Evolutionary conservation across 306 rosid species (phyloP).

Genomic region (Cajanus cajan): DNA sequence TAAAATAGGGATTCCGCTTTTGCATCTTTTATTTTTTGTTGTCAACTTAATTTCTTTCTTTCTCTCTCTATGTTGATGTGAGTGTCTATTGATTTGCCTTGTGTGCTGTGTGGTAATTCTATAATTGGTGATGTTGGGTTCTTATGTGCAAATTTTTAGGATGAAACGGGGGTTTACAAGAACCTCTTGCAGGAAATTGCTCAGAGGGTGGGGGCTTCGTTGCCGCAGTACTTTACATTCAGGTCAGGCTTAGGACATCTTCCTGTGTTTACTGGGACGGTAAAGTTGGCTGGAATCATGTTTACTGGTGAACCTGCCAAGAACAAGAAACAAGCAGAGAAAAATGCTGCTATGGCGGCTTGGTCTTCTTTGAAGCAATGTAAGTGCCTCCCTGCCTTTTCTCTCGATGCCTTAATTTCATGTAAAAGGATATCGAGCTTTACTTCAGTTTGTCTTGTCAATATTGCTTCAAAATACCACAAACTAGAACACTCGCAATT

Average conservation of each 20-base stretch:
- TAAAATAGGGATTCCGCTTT: too few relatives aligned
- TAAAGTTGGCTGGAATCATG: conserved; percentile 88
- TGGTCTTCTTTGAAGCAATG: conserved; percentile 96
- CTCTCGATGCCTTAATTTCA: neutral
- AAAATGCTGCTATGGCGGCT: conserved; percentile 99
- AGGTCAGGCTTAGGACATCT: conserved; percentile 94
- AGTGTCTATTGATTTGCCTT: neutral
- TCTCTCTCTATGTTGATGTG: too few relatives aligned
- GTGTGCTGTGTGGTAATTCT: too few relatives aligned
- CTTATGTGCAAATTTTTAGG: conserved; percentile 44
- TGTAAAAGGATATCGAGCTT: neutral
- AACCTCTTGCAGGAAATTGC: conserved; percentile 97
- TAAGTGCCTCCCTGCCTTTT: conserved; percentile 54
- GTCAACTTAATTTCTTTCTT: too few relatives aligned
- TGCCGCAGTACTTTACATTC: conserved; percentile 92
- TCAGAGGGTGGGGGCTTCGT: conserved; percentile 95
- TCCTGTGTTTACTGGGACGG: conserved; percentile 94
- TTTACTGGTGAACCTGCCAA: conserved; percentile 97
- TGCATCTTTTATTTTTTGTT: too few relatives aligned
- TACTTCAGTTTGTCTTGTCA: neutral
- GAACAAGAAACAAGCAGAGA: conserved; percentile 98
- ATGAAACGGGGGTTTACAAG: conserved; percentile 98
- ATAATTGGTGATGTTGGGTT: neutral
- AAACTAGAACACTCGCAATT: conserved; percentile 17
- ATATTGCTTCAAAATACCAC: neutral